These are phyloP conservation scores for Lindgomyces ingoldianus DNA, from an alignment of 495 filamentous ascomycete genomes.

Conservation along the genomic window DNA sequence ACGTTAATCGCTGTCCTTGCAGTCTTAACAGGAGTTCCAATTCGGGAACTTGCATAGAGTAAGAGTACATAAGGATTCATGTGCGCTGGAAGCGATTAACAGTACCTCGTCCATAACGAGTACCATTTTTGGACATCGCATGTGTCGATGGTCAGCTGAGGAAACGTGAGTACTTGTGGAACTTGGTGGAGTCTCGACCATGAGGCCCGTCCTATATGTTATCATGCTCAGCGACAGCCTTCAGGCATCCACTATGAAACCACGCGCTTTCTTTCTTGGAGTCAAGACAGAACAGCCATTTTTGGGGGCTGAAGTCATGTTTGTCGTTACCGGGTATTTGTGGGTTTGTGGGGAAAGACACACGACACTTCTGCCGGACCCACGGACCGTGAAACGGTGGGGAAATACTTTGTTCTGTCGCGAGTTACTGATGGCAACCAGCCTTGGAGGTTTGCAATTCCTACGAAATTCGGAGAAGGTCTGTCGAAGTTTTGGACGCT, in stretches of 20 bases:
- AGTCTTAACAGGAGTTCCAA: not conserved
- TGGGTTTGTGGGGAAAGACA: conserved; percentile 23
- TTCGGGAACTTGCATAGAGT: not conserved
- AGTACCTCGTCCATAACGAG: conserved; percentile 2
- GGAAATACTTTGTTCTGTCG: conserved; percentile 18
- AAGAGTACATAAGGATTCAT: not conserved
- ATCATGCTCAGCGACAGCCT: not conserved
- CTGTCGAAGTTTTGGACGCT: too few species aligned
- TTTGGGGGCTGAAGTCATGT: not conserved
- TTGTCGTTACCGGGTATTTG: conserved; percentile 26
- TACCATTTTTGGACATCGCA: not conserved
- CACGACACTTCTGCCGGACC: conserved; percentile 26
- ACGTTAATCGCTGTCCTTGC: not conserved
- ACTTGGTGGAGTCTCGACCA: too few species aligned
- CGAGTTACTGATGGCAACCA: conserved; percentile 12
- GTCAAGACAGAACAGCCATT: not conserved
- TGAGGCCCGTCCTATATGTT: too few species aligned
- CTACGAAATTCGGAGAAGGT: too few species aligned
- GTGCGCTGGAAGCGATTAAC: not conserved
- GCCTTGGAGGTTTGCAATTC: conserved; percentile 12
- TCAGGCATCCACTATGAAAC: not conserved
- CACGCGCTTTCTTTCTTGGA: not conserved
- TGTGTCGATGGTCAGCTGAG: not conserved
- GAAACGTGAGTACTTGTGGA: too few species aligned
- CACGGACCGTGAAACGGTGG: conserved; percentile 28